Conservation (phyloP, 2,329 filamentous ascomycete species). For the Colletotrichum magnum region DNA sequence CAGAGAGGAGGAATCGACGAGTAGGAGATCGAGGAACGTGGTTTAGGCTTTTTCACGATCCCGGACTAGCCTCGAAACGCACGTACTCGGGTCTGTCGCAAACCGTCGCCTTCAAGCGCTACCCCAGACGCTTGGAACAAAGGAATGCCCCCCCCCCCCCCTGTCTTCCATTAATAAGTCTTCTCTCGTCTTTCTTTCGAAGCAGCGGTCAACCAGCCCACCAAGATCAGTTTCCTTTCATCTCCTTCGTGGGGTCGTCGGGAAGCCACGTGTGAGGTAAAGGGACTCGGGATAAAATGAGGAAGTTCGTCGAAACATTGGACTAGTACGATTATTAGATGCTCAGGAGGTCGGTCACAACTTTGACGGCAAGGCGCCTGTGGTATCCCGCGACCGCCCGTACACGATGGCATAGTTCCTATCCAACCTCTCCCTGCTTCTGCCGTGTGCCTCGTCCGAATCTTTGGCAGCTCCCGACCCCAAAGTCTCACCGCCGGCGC, state of each 20-base stretch:
- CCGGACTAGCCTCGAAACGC: not conserved
- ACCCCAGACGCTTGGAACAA: not conserved
- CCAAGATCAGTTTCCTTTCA: no score
- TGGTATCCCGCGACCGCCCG: conserved; percentile 42
- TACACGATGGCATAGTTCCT: conserved; percentile 55
- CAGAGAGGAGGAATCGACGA: not conserved
- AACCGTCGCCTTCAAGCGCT: not conserved
- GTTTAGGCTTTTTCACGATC: not conserved
- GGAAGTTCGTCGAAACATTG: not conserved
- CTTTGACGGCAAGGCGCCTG: conserved; percentile 1
- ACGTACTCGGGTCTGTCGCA: not conserved
- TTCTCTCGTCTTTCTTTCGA: no score
- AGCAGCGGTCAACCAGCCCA: no score
- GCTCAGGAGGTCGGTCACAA: not conserved
- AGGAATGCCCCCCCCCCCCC: no score
- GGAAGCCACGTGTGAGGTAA: conserved; percentile 16
- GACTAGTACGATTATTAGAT: not conserved
- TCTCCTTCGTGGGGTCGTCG: not conserved
- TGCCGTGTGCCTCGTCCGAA: not conserved
- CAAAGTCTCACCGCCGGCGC: conserved; percentile 40
- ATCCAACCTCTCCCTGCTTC: conserved; percentile 41
- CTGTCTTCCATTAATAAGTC: no score
- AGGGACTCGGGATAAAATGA: not conserved
- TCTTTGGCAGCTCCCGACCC: not conserved
- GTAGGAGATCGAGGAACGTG: not conserved